Evolutionary conservation across 768 basidiomycete genomes (phyloP), one percentile per base, ranked within the genome.

Genomic region (Phallus indusiatus): DNA sequence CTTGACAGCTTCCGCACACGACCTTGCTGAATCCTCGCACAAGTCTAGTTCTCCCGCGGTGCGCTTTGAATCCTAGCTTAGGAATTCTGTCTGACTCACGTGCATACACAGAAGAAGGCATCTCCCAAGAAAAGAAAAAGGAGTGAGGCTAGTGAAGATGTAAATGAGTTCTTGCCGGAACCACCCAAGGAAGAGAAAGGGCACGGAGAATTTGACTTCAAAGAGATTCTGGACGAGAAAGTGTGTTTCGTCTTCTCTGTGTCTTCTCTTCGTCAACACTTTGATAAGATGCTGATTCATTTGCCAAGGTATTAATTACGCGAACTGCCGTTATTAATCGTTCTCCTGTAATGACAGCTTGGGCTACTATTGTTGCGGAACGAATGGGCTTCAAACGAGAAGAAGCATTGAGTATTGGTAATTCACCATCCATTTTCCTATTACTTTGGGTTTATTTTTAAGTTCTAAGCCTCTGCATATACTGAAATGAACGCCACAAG

Each of bases 261-360:
- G 7, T 34, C 20, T n/a, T 18, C 35, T 11, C 58, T 7, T 8
- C 12, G 5, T 42, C 10, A 50, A 55, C 28, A 20, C 24, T 36
- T 35, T 6, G 1, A 18, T 56, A 55, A 21, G 12, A 57, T 53
- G 47, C 55, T 42, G n/a, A 3, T 49, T 49, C 61, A 28, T 14
- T 21, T 24, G 42, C 42, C 42, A 60, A 92, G 89, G 69, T 76
- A 8, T 75, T 96, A 47, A 74, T 70, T 61, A 71, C 70, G 18
- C 86, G 90, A 63, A 77, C 74, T 8, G 77, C 82, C 18, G 77
- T 91, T 18, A 79, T 90, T 49, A 98, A 98, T 70, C 84, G 95
- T 21, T 94, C 95, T 1, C 95, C 95, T 0, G 77, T 97, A 49
- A 90, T 97, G 89, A 93, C 86, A 57, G 92, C 88, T 1, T 98